Percentiles rank a stretch among this genome's conserved stretches.
These are phyloP conservation scores for Jamesozyma piceae DNA, from an alignment of 805 yeast species.

Conservation along the genomic window DNA sequence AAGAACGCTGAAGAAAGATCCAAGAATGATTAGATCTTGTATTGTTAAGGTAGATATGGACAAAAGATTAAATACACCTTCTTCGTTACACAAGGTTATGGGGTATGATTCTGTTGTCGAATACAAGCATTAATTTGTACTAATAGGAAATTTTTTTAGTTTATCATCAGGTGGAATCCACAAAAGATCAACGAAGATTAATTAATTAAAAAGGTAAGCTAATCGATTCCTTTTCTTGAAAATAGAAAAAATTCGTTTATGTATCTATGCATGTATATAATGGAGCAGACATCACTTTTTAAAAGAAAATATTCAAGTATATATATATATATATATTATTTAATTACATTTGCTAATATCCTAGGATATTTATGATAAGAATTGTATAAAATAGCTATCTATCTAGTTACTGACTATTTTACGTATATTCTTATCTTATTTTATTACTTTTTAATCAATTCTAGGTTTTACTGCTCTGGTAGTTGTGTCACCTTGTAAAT, in stretches of 20 bases:
- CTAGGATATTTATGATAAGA: too few relatives aligned
- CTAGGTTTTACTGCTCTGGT: constrained; percentile 4
- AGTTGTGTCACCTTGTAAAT: constrained; percentile 4
- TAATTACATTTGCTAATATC: too few relatives aligned
- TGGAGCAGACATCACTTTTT: not conserved
- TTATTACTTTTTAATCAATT: constrained; percentile 3
- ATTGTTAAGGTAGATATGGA: constrained; percentile 54
- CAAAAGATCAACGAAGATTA: not conserved
- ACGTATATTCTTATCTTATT: not conserved
- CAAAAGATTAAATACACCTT: constrained; percentile 44
- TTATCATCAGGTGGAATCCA: too few relatives aligned
- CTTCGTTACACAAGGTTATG: constrained; percentile 43
- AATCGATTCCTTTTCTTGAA: not conserved
- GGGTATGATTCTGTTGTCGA: constrained; percentile 24
- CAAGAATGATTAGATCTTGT: constrained; percentile 77
- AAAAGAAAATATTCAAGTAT: not conserved
- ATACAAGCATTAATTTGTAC: not conserved
- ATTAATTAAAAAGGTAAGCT: not conserved
- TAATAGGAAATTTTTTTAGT: not conserved
- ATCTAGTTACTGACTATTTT: too few relatives aligned
- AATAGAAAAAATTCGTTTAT: not conserved
- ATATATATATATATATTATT: too few relatives aligned
- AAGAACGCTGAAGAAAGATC: constrained; percentile 75
- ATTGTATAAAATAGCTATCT: too few relatives aligned
- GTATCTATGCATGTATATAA: not conserved